Evolutionary conservation across 2,329 filamentous ascomycete species (phyloP), one percentile per base, ranked within the genome.

Genomic region (Alternaria triticimaculans): DNA sequence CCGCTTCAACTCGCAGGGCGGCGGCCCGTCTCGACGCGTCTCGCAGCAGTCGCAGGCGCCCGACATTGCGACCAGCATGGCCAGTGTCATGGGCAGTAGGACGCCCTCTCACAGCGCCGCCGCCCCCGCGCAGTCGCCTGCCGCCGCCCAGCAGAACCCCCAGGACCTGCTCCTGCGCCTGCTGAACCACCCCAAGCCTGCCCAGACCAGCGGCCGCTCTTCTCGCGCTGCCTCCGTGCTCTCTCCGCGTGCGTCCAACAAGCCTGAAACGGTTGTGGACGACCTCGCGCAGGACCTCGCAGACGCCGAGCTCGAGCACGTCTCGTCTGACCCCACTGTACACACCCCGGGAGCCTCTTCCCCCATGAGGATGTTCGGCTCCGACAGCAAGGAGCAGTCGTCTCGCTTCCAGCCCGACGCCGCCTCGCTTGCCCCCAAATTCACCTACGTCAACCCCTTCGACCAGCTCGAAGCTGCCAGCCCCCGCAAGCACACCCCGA

Each of bases 161-260:
- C 92, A 96, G 80, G 90, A 95, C 67, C 92, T 96, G 76, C 85
- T 99, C 51, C 88, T 98, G 66, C 91, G 93, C 72, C 85, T 98
- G 62, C 87, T 99, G 67, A 96, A 94, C 75, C 90, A 91, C 53
- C 89, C 92, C 56, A 94, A 82, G 69, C 80, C 80, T 4, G 65
- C 79, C 58, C 79, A 72, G 72, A 71, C 70, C 30, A 75, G 77
- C 58, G 68, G 63, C 44, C 71, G 71, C 53, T 72, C 72, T 3
- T 69, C 73, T 51, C 70, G 69, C 21, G 72, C 71, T 25, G 73
- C 75, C 43, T 63, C 68, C 25, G 67, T 72, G 55, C 73, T 76
- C 60, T 74, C 74, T 30, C 71, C 76, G 62, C 70, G 70, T 70
- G 63, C 70, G 26, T 71, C 72, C 62, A 79, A 80, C 63, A 76